phyloP scores from a whole-genome alignment of 208 protist species.

The Leishmania martiniquensis region DNA sequence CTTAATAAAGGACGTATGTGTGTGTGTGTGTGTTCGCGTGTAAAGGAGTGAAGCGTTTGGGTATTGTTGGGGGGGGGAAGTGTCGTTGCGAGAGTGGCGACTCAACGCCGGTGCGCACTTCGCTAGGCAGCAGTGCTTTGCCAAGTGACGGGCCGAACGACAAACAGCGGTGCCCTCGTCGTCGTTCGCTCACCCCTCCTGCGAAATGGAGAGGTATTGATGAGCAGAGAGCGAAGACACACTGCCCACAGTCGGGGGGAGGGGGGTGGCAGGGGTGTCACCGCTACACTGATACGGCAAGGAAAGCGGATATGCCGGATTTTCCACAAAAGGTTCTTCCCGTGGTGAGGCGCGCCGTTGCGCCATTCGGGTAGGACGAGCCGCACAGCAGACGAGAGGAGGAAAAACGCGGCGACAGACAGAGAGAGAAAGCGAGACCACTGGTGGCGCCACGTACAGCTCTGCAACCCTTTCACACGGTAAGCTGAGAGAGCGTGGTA shows the following conservation, averaged over 20 bases:
- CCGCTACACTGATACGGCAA: neutral
- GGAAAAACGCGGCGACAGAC: conserved; percentile 10
- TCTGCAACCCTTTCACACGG: neutral
- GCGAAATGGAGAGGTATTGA: neutral
- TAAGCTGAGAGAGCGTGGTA: too few species aligned
- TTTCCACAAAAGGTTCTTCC: neutral
- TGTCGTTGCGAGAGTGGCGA: neutral
- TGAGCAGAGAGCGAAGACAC: neutral
- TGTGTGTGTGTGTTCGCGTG: too few species aligned
- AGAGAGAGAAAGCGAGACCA: neutral
- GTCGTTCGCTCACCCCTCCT: neutral
- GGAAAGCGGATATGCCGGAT: neutral
- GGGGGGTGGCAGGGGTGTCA: too few species aligned
- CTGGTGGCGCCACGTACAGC: neutral
- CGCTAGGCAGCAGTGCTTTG: neutral
- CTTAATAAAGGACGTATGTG: too few species aligned
- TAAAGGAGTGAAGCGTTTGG: too few species aligned
- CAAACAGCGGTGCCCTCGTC: too few species aligned
- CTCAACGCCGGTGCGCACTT: neutral
- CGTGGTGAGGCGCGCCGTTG: neutral
- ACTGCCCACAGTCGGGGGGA: too few species aligned
- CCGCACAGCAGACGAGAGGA: neutral
- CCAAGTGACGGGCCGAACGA: neutral
- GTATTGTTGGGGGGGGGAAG: too few species aligned
- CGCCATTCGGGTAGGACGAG: neutral